Conservation (phyloP, 306 rosid species). For the Rosa lucieae region DNA sequence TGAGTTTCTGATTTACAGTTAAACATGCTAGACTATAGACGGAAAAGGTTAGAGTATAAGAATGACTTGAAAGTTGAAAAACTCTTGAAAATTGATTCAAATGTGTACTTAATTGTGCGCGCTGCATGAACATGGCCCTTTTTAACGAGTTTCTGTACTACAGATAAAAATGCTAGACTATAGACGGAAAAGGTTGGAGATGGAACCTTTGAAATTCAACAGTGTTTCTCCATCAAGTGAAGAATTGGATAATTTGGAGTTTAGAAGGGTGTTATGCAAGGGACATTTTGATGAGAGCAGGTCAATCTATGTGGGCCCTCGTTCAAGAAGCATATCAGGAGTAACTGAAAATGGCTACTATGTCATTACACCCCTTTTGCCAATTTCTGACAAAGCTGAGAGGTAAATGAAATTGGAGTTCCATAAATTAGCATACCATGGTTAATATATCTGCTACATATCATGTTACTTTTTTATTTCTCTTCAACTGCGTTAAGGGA, state of each 20-base stretch:
- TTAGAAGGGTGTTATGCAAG: constrained; percentile 66
- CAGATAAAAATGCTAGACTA: constrained; percentile 74
- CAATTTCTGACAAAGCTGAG: constrained; percentile 47
- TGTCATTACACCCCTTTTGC: constrained; percentile 85
- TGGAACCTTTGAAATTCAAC: constrained; percentile 65
- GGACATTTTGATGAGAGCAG: constrained; percentile 78
- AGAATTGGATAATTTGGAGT: constrained; percentile 66
- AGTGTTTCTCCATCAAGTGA: constrained; percentile 41
- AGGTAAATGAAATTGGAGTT: constrained; percentile 45
- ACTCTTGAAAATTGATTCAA: not conserved
- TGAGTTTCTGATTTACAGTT: constrained; percentile 41
- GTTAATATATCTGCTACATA: constrained; percentile 5
- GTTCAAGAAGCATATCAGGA: constrained; percentile 97
- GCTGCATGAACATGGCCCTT: not conserved
- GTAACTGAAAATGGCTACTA: constrained; percentile 91
- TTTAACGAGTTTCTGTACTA: constrained; percentile 21
- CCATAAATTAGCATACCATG: constrained; percentile 11
- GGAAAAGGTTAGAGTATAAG: constrained; percentile 25
- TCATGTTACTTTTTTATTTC: not conserved
- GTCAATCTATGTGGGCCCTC: constrained; percentile 87
- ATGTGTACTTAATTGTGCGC: not conserved
- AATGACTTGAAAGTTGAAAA: not conserved
- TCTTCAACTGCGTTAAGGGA: not conserved
- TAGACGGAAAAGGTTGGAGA: constrained; percentile 66
- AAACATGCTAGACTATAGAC: constrained; percentile 64